These are phyloP conservation scores for Syzygium aqueum DNA, from an alignment of 345 rosid genomes.

Conservation along the genomic window DNA sequence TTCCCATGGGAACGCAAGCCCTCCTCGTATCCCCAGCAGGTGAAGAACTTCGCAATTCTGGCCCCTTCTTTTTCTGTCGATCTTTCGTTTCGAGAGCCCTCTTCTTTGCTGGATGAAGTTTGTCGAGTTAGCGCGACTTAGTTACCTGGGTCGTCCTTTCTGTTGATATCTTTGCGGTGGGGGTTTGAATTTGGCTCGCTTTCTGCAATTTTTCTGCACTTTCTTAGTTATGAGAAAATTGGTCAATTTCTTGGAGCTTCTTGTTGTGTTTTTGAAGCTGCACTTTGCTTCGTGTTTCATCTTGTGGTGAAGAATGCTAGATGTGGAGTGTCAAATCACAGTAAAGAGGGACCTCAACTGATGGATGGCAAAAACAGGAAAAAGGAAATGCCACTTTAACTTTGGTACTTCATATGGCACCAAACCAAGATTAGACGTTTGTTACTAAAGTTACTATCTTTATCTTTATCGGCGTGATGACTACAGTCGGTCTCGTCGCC, in stretches of 20 bases:
- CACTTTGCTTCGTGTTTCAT: not conserved
- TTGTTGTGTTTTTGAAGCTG: not conserved
- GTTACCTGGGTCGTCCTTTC: not conserved
- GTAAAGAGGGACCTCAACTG: not conserved
- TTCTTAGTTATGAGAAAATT: not conserved
- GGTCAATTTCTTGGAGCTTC: not conserved
- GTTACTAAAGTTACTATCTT: not conserved
- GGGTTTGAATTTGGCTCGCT: not conserved
- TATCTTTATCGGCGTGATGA: not conserved
- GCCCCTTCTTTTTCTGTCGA: not conserved
- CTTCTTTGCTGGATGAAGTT: not conserved
- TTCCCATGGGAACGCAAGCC: constrained; percentile 48
- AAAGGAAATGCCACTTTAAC: not conserved
- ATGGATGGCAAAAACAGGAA: not conserved
- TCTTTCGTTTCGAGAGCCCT: not conserved
- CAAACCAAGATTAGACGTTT: not conserved
- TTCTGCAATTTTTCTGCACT: not conserved
- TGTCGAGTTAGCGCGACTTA: not conserved
- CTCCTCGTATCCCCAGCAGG: constrained; percentile 73
- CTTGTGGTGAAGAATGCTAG: not conserved
- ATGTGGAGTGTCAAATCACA: not conserved
- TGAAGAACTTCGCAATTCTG: constrained; percentile 1
- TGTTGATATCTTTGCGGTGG: not conserved
- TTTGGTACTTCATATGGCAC: not conserved
- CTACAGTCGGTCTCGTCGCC: not conserved